Conservation (phyloP, 1,284 basidiomycete genomes). For the Trichosporon sp. region DNA sequence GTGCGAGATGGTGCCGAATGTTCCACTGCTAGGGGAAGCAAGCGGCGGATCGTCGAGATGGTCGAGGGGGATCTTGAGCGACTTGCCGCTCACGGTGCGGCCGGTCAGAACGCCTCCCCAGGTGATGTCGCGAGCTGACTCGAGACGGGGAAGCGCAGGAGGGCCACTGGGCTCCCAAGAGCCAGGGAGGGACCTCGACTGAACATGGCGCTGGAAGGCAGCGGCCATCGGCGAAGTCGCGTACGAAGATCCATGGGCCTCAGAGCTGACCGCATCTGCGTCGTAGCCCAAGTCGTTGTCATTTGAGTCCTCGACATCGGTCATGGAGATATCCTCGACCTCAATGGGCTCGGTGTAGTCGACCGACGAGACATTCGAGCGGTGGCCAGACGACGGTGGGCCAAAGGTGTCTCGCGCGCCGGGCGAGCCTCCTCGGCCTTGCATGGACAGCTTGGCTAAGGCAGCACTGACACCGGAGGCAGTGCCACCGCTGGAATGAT, state of each 20-base stretch:
- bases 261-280: background rate
- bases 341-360: constrained; percentile 18
- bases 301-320: background rate
- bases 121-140: constrained; percentile 4
- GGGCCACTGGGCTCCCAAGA: background rate
- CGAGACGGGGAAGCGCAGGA: background rate
- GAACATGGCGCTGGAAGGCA: background rate
- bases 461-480: background rate
- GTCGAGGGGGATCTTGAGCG: constrained; percentile 2
- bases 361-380: background rate
- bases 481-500: background rate
- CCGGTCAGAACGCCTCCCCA: constrained; percentile 9
- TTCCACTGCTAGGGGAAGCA: background rate
- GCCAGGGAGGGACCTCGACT: background rate
- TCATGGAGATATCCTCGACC: constrained; percentile 10
- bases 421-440: background rate
- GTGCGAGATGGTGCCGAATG: background rate
- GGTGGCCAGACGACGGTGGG: background rate
- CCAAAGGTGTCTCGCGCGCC: background rate
- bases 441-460: background rate
- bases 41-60: constrained; percentile 4
- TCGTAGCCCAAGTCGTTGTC: constrained; percentile 5
- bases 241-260: background rate
- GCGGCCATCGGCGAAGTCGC: background rate
- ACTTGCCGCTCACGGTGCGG: constrained; percentile 11